Percentiles rank a stretch among this genome's conserved stretches.
These are phyloP conservation scores for Paratrypanosoma confusum DNA, from an alignment of 208 protist genomes.

Conservation along the genomic window DNA sequence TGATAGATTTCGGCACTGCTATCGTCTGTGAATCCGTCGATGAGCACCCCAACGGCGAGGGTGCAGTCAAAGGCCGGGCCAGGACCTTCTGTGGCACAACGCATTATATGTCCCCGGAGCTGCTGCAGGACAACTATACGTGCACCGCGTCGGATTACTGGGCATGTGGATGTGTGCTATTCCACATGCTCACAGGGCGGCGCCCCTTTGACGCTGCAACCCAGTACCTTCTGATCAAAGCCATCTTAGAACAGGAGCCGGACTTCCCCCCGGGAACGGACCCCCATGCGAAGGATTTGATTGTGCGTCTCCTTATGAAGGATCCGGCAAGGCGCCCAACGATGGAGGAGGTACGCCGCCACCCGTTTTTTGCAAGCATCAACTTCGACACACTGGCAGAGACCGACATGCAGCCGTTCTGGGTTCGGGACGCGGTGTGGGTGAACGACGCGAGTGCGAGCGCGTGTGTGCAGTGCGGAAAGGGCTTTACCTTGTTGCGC, in stretches of 20 bases:
- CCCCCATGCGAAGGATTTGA: conserved; percentile 59
- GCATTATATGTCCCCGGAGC: conserved; percentile 91
- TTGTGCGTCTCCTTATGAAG: conserved; percentile 67
- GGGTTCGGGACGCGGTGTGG: conserved; percentile 72
- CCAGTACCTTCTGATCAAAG: conserved; percentile 81
- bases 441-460: conserved; percentile 49
- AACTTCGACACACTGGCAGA: conserved; percentile 38
- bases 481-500: conserved; percentile 33
- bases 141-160: conserved; percentile 91
- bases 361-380: conserved; percentile 68
- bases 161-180: conserved; percentile 88
- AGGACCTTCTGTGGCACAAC: conserved; percentile 86
- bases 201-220: conserved; percentile 82
- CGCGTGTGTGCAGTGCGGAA: conserved; percentile 56
- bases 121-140: conserved; percentile 88
- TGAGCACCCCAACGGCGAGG: conserved; percentile 50
- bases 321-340: conserved; percentile 43
- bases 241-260: conserved; percentile 78
- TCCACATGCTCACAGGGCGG: conserved; percentile 78
- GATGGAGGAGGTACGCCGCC: conserved; percentile 53
- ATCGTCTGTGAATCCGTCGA: conserved; percentile 60
- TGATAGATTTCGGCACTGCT: conserved; percentile 95
- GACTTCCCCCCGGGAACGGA: conserved; percentile 56
- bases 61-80: conserved; percentile 35
- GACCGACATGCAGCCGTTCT: conserved; percentile 31